Evolutionary conservation across 306 rosid genomes (phyloP).

Genomic region (Senna tora): DNA sequence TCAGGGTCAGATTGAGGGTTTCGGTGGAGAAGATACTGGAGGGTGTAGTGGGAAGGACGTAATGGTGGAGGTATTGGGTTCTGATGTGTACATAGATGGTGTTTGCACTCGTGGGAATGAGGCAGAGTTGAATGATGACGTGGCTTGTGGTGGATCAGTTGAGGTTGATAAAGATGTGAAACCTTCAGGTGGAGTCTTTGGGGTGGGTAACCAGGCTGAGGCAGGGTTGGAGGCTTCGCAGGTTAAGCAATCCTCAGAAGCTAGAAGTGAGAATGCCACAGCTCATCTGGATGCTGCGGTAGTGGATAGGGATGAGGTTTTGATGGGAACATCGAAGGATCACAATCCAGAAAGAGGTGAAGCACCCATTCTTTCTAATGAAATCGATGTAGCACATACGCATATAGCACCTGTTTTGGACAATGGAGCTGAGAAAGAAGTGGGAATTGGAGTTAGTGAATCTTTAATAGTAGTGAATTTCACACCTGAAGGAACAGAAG

Average conservation of each 20-base stretch:
- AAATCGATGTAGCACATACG: slow-evolving; percentile 23
- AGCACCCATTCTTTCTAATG: slow-evolving; percentile 14
- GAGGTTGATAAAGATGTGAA: slow-evolving; percentile 42
- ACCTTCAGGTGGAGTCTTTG: slow-evolving; percentile 17
- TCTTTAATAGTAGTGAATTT: slow-evolving; percentile 24
- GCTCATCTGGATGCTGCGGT: slow-evolving; percentile 38
- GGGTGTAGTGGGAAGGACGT: slow-evolving; percentile 73
- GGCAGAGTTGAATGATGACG: slow-evolving; percentile 42
- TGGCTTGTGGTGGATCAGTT: slow-evolving; percentile 27
- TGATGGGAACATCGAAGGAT: slow-evolving; percentile 1
- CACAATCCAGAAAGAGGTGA: neutral
- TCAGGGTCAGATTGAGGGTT: slow-evolving; percentile 42
- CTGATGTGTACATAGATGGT: slow-evolving; percentile 81
- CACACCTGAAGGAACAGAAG: slow-evolving; percentile 34
- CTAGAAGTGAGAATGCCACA: slow-evolving; percentile 15
- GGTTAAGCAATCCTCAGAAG: slow-evolving; percentile 39
- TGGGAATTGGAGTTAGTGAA: slow-evolving; percentile 33
- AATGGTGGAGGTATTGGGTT: slow-evolving; percentile 80
- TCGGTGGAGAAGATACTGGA: slow-evolving; percentile 47
- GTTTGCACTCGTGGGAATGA: slow-evolving; percentile 60
- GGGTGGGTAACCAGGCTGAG: slow-evolving; percentile 32
- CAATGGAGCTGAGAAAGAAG: slow-evolving; percentile 31
- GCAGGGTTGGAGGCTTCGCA: slow-evolving; percentile 40
- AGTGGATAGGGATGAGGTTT: slow-evolving; percentile 36
- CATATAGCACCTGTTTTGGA: slow-evolving; percentile 16